Conservation (phyloP, 192 early-diverging fungal species). For the Funneliformis mosseae region DNA sequence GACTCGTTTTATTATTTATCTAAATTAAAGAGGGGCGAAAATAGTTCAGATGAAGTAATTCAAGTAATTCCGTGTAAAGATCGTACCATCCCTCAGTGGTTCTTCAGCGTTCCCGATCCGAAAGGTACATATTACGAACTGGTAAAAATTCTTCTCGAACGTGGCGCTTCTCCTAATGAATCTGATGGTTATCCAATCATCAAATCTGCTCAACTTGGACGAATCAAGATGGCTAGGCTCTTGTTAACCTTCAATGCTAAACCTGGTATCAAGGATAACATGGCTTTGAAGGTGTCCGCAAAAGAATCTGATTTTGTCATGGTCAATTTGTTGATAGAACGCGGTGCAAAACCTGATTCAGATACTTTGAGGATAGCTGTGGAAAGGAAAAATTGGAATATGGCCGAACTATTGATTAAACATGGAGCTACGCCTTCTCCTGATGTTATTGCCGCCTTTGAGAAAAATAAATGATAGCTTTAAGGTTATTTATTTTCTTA, state of each 20-base stretch:
- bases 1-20: slow-evolving; percentile 7
- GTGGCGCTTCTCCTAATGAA: slow-evolving; percentile 40
- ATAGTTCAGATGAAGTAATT: neutral
- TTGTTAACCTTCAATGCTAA: slow-evolving; percentile 39
- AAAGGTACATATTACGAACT: slow-evolving; percentile 24
- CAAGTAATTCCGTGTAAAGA: slow-evolving; percentile 18
- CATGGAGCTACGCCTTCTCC: slow-evolving; percentile 39
- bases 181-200: slow-evolving; percentile 48
- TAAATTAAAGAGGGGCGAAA: neutral
- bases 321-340: slow-evolving; percentile 42
- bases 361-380: slow-evolving; percentile 39
- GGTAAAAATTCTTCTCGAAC: slow-evolving; percentile 35
- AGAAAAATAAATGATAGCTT: neutral
- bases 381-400: slow-evolving; percentile 39
- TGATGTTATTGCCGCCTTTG: neutral
- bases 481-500: neutral
- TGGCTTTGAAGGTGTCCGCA: slow-evolving; percentile 40
- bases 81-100: slow-evolving; percentile 34
- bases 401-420: slow-evolving; percentile 41
- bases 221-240: slow-evolving; percentile 35
- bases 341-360: slow-evolving; percentile 38
- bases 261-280: slow-evolving; percentile 34
- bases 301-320: slow-evolving; percentile 36
- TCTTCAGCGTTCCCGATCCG: slow-evolving; percentile 34
- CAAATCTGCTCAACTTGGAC: slow-evolving; percentile 42